Percentiles rank a stretch among this genome's conserved stretches.
Conservation (phyloP, 768 basidiomycete genomes). For the Auriscalpium microsporum region DNA sequence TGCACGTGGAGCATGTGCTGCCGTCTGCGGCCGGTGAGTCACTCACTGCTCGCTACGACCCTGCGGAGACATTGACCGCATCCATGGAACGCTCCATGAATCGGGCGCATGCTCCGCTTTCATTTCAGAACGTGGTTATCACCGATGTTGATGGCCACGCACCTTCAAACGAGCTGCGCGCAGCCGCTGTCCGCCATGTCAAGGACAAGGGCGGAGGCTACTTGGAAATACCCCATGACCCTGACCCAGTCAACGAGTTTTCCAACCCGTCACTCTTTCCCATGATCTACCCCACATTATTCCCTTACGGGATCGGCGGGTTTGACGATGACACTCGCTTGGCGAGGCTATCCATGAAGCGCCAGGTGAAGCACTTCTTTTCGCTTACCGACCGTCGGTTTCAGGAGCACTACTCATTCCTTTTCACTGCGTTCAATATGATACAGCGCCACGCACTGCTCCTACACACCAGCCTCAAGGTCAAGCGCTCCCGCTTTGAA, state of each 20-base stretch:
- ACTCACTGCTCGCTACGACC: no score
- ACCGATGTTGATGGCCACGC: slow-evolving; percentile 24
- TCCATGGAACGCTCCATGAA: background rate
- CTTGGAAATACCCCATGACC: slow-evolving; percentile 26
- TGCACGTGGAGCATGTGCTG: no score
- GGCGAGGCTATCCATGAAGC: slow-evolving; percentile 20
- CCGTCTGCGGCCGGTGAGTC: no score
- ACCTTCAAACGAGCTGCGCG: slow-evolving; percentile 20
- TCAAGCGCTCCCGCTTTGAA: slow-evolving; percentile 20
- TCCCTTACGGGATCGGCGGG: slow-evolving; percentile 36
- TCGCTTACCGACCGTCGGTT: slow-evolving; percentile 26
- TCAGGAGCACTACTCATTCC: slow-evolving; percentile 31
- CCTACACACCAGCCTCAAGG: slow-evolving; percentile 25
- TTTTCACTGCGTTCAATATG: slow-evolving; percentile 34
- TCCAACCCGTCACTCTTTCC: slow-evolving; percentile 30
- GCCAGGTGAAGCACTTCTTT: slow-evolving; percentile 28
- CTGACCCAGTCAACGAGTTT: slow-evolving; percentile 28
- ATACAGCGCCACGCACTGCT: slow-evolving; percentile 27
- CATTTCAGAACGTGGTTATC: no score
- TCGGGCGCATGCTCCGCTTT: no score
- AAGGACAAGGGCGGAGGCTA: slow-evolving; percentile 19
- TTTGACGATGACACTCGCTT: slow-evolving; percentile 26
- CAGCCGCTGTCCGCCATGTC: slow-evolving; percentile 28
- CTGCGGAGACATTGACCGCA: background rate
- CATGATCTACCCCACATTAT: slow-evolving; percentile 34